Base-by-base conservation (phyloP, 2,329 filamentous ascomycete genomes). In the Magnaporthales sp. region DNA sequence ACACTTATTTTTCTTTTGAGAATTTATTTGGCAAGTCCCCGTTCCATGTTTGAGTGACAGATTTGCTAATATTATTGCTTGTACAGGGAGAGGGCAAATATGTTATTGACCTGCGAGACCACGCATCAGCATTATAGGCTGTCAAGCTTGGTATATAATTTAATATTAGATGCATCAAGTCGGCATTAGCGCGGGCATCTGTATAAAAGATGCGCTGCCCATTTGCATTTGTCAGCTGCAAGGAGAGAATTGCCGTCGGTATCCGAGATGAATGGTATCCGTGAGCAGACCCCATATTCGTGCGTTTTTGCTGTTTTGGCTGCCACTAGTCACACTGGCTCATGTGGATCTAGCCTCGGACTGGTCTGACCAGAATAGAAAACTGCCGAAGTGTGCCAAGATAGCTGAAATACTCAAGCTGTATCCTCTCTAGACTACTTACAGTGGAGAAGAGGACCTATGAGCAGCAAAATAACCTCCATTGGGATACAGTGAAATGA, bases 41-140 rank as follows among this genome's bases (percentile, higher is more conserved):
- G 15, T 7, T 29, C 24, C 31, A 15, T 22, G 4, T 15, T 10
- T n/a, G 9, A 7, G 3, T 15, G 4, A 11, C 13, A 9, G 8
- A 22, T 9, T 51, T 54, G 63, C 63, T 64, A 46, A 64, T 9
- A 9, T 2, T 29, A 19, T 19, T 15, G 6, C 22, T 13, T 54
- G 2, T 9, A 26, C 31, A 69, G 65, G 66, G 65, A n/a, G 63
- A 70, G 24, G 70, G 69, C 24, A 71, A 71, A 61, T 70, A 70
- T 13, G 69, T 71, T 6, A 68, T 71, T n/a, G 68, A 66, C 0
- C 64, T 71, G n/a, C 68, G 68, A 38, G 66, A 66, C 19, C 61
- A 66, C 13, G 24, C 19, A 22, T 24, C n/a, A 22, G n/a, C 62
- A 6, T 22, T 32, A 32, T 30, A 30, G n/a, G 24, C 10, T 30